phyloP scores from a whole-genome alignment of 1,139 yeast genomes.

The Kurtzmaniella quercitrusa region DNA sequence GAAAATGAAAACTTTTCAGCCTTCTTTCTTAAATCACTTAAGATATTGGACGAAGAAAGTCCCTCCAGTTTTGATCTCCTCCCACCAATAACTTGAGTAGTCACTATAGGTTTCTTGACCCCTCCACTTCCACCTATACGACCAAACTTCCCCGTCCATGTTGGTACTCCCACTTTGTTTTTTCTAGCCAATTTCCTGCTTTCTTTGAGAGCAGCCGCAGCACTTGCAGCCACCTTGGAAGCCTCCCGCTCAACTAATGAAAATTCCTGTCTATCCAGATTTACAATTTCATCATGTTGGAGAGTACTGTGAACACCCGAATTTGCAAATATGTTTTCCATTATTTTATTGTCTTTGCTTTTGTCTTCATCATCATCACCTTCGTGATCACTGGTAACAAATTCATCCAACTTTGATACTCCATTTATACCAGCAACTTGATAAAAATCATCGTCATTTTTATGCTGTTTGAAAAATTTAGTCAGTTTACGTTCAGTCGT shows the following conservation, averaged over 20 bases:
- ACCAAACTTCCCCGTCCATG: constrained; percentile 96
- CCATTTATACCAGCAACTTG: constrained; percentile 53
- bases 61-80: constrained; percentile 4
- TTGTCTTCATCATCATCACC: constrained; percentile 18
- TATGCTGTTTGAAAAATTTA: constrained; percentile 21
- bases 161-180: constrained; percentile 77
- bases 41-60: constrained; percentile 27
- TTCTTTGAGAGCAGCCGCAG: constrained; percentile 65
- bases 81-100: neutral
- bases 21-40: constrained; percentile 28
- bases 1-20: constrained; percentile 11
- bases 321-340: constrained; percentile 70
- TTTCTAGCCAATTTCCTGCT: constrained; percentile 64
- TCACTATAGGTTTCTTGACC: neutral
- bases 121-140: constrained; percentile 53
- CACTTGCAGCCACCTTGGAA: constrained; percentile 66
- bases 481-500: constrained; percentile 21
- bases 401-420: constrained; percentile 49
- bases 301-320: constrained; percentile 74
- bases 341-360: constrained; percentile 49
- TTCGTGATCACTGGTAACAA: constrained; percentile 40
- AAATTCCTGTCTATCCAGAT: constrained; percentile 46
- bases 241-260: constrained; percentile 75
- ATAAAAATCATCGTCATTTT: constrained; percentile 52
- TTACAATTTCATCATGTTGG: constrained; percentile 75